Evolutionary conservation across 805 yeast genomes (phyloP), one percentile per base, ranked within the genome.

Genomic region (Metschnikowia anglica): DNA sequence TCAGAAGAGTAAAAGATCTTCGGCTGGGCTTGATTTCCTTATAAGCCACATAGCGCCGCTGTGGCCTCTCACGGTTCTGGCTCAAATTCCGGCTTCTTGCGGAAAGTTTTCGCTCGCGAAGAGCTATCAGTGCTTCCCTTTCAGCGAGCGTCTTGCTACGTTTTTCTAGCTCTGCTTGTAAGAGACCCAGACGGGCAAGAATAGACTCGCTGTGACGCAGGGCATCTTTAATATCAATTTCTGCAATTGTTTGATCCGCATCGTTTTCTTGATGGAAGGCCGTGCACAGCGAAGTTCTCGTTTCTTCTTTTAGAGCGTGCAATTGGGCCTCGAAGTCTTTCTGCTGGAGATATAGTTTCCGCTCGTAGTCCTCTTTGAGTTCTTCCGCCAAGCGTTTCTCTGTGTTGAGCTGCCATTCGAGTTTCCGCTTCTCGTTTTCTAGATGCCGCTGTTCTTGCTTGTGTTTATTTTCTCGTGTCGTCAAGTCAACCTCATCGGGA

Each of bases 321-420:
- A 38, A 17, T 6, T 40, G 38, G 13, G 48, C 49, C 33, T 47
- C 48, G 20, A 31, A 37, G 7, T 35, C 48, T 20, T 15, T 25
- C 33, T 36, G 33, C 12, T 44, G 34, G n/a, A 41, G 26, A 18
- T 44, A 35, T 9, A 47, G 25, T 20, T 43, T 41, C 16, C 49
- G 46, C 46, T 47, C 49, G 29, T 44, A 44, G 12, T 41, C 30
- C 17, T 36, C 37, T 21, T 24, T 28, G 21, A 39, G 33, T 5
- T 34, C 26, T 15, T 25, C 7, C 27, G 19, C 16, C 34, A 21
- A 23, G 11, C 12, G 12, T 7, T 13, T 15, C 35, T 42, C 41
- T 3, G 15, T 18, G 9, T 5, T 12, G 13, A 39, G 42, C 42
- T 33, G 39, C 24, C 11, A 26, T 35, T 39, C 38, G 19, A 43